Percentiles rank a stretch among this genome's conserved stretches.
Evolutionary conservation across 1,139 yeast species (phyloP).

Genomic region (Geotrichum cucujoidarum): DNA sequence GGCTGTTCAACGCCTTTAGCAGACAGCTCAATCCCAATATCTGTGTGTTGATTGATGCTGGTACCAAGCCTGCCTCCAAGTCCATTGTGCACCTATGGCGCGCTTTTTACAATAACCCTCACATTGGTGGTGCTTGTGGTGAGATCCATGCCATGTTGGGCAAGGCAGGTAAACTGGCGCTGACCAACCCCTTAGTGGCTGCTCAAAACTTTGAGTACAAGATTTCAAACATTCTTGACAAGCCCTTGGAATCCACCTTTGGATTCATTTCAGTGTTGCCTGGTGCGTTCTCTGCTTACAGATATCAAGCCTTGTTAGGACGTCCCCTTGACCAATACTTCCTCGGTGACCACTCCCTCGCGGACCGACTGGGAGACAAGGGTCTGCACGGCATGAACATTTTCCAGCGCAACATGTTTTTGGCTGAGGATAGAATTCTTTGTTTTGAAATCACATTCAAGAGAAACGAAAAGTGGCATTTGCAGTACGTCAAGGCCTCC

Average conservation of each 20-base stretch:
- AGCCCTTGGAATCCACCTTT: slow-evolving; percentile 82
- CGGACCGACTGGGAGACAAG: slow-evolving; percentile 43
- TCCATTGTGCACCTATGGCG: slow-evolving; percentile 86
- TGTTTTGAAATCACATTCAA: slow-evolving; percentile 92
- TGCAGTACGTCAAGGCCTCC: slow-evolving; percentile 83
- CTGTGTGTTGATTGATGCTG: slow-evolving; percentile 82
- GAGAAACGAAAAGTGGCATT: slow-evolving; percentile 71
- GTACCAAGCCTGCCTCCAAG: slow-evolving; percentile 82
- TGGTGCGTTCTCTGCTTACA: slow-evolving; percentile 89
- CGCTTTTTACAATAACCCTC: slow-evolving; percentile 76
- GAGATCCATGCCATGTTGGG: slow-evolving; percentile 90
- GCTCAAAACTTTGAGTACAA: slow-evolving; percentile 92
- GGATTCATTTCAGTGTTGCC: slow-evolving; percentile 88
- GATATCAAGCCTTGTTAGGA: slow-evolving; percentile 69
- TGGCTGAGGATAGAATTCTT: slow-evolving; percentile 91
- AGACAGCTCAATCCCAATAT: slow-evolving; percentile 82
- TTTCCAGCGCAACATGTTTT: slow-evolving; percentile 87
- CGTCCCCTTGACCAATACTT: slow-evolving; percentile 87
- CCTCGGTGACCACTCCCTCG: slow-evolving; percentile 71
- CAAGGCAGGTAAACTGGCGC: slow-evolving; percentile 41
- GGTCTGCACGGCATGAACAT: slow-evolving; percentile 54
- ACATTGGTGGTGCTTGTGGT: slow-evolving; percentile 94
- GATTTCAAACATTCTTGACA: slow-evolving; percentile 85
- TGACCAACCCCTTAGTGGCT: slow-evolving; percentile 77
- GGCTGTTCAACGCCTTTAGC: slow-evolving; percentile 94